Evolutionary conservation across 768 basidiomycete genomes (phyloP).

Genomic region (Boletellus ananiceps): DNA sequence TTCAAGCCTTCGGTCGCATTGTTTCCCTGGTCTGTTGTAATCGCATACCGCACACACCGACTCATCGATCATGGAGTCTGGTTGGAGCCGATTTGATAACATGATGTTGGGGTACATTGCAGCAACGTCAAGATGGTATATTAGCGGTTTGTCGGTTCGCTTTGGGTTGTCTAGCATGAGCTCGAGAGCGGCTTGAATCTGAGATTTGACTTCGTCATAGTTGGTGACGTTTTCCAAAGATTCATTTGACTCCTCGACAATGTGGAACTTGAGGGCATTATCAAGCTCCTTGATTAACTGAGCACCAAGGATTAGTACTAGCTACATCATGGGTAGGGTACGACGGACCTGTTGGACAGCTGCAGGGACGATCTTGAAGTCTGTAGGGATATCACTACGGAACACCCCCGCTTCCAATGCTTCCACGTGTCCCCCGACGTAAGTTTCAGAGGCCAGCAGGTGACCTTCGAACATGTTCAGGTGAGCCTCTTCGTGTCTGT

Average conservation of each 20-base stretch:
- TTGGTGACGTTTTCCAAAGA: conserved; percentile 84
- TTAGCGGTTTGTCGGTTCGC: conserved; percentile 87
- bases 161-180: conserved; percentile 87
- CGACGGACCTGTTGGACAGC: conserved; percentile 76
- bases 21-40: conserved; percentile 93
- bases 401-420: conserved; percentile 98
- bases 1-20: conserved; percentile 86
- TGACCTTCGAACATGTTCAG: conserved; percentile 95
- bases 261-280: conserved; percentile 83
- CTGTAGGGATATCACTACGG: conserved; percentile 88
- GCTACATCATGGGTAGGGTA: not conserved
- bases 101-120: conserved; percentile 99
- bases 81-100: conserved; percentile 98
- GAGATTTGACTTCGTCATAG: conserved; percentile 85
- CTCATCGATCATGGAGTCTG: conserved; percentile 96
- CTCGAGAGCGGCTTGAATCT: conserved; percentile 77
- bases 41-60: conserved; percentile 97
- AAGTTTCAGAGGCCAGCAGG: conserved; percentile 94
- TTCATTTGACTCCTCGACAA: conserved; percentile 77
- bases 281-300: conserved; percentile 95
- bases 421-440: conserved; percentile 98
- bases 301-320: not conserved
- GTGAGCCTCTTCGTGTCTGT: conserved; percentile 89
- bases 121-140: conserved; percentile 98
- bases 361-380: conserved; percentile 90